phyloP scores from a whole-genome alignment of 768 basidiomycete genomes.

The Collybia mongolica region DNA sequence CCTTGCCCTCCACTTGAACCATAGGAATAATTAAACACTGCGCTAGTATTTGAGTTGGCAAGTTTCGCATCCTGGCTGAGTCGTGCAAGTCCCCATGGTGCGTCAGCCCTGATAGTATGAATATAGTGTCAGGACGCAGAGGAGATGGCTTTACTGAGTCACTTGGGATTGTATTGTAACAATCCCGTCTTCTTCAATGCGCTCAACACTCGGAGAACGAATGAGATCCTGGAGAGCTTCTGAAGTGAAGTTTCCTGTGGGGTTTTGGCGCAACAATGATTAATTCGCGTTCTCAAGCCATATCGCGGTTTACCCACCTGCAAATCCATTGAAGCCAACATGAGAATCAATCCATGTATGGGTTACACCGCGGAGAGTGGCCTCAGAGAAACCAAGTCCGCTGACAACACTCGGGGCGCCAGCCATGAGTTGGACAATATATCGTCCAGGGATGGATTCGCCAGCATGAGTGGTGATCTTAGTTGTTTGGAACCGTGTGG shows the following conservation, averaged over 20 bases:
- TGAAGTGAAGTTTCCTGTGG: conserved; percentile 10
- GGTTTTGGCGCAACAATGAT: not conserved
- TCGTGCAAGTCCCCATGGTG: conserved; percentile 17
- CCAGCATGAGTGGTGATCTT: not conserved
- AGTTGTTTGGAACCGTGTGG: not conserved
- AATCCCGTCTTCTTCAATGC: conserved; percentile 11
- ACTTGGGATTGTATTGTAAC: not conserved
- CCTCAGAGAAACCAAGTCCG: not conserved
- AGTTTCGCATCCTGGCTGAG: conserved; percentile 12
- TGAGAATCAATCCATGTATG: conserved; percentile 2
- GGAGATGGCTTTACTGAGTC: conserved; percentile 1
- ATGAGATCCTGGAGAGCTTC: conserved; percentile 3
- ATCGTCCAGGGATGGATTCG: conserved; percentile 8
- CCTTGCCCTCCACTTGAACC: too few relatives aligned
- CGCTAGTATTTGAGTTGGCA: too few relatives aligned
- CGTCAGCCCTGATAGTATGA: conserved; percentile 7
- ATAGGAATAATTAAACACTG: too few relatives aligned
- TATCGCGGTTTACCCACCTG: conserved; percentile 1
- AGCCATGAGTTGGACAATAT: conserved; percentile 16
- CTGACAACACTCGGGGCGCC: not conserved
- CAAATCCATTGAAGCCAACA: conserved; percentile 12
- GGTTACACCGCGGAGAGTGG: conserved; percentile 2
- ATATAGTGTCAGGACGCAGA: not conserved
- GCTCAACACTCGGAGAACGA: conserved; percentile 5
- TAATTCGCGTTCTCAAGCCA: not conserved